Base-by-base conservation (phyloP, 768 basidiomycete species). In the Serendipita sp. region DNA sequence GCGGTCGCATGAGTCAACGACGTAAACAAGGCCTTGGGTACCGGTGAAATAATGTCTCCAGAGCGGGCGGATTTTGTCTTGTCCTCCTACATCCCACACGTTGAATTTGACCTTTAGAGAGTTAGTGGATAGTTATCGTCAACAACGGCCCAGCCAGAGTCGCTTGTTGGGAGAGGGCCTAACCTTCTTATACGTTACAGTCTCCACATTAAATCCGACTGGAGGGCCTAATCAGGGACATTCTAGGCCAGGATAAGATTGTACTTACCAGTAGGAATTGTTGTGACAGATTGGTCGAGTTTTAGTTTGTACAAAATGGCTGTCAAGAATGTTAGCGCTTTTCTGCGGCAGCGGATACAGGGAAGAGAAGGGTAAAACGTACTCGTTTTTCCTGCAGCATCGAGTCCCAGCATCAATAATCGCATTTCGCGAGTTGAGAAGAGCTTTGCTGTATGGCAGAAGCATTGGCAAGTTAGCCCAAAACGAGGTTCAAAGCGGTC, bases 371-470 rank as follows among this genome's bases (percentile, higher is more conserved):
- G 35, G 32, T 53, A 44, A 3, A 56, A 79, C 92, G 75, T 70
- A 96, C 95, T 98, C 18, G 95, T 98, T 79, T 98, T 98, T 72
- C 95, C 95, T 54, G 95, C 95, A 48, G 95, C 95, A 74, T 98
- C 95, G 70, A 98, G 80, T 47, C 95, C 95, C 70, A 97, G 78
- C 95, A 98, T 98, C 74, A 96, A 78, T 72, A 95, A 78, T 71
- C 93, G 79, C 95, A 98, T 98, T 82, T 98, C 95, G 83, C 93
- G 95, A 83, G 93, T 98, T 68, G 93, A 94, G 75, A 97, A 98
- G 70, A 97, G 79, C 78, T 88, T 91, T 73, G 84, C 92, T 95
- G 71, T 51, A 30, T 11, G 46, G 44, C 48, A 48, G 65, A 69
- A n/a, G 64, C 64, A 35, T 34, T 24, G 24, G 41, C 46, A 65